Evolutionary conservation across 225 moss, liverwort and hornwort genomes (phyloP), one percentile per base, ranked within the genome.

Genomic region (Neckera pumila): DNA sequence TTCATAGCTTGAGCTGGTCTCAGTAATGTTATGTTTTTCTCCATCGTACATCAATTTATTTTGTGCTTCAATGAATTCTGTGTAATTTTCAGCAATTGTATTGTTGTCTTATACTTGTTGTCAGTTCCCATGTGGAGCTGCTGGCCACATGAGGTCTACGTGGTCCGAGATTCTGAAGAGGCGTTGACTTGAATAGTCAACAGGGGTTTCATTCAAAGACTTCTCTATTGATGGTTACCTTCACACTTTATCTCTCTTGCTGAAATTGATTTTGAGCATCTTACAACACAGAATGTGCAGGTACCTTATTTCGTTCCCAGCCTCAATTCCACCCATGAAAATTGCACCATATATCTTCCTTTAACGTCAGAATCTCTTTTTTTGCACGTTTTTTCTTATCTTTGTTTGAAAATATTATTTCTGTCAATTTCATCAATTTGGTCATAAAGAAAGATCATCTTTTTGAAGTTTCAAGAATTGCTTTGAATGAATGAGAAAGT

Each of bases 1-100:
- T 91, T 82, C 89, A 67, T 78, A 83, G 89, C 89, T 91, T 89
- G 90, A 87, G 89, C 83, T 85, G 85, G 82, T 85, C 87, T 87
- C 90, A 60, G 61, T 79, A 88, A 86, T 83, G 66, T 88, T 88
- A 53, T 86, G 73, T 90, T 90, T 82, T 76, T 22, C 12, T 42
- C 43, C 17, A 45, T 58, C 84, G 49, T 59, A 30, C n/a, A 84
- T 43, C n/a, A 47, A 56, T 88, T 40, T 77, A 16, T 51, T 61
- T 45, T 25, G n/a, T 49, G 69, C 13, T 59, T 77, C 84, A 28
- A 28, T 57, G 71, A 30, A 10, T 60, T 81, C 62, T 38, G 62
- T 60, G 57, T 58, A 11, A 23, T 62, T 74, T 62, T n/a, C 71
- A 81, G 60, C 60, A 60, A 42, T 64, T 79, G 57, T 40, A 17